Conservation (phyloP, 2,329 filamentous ascomycete genomes). For the Verruconis gallopava region DNA sequence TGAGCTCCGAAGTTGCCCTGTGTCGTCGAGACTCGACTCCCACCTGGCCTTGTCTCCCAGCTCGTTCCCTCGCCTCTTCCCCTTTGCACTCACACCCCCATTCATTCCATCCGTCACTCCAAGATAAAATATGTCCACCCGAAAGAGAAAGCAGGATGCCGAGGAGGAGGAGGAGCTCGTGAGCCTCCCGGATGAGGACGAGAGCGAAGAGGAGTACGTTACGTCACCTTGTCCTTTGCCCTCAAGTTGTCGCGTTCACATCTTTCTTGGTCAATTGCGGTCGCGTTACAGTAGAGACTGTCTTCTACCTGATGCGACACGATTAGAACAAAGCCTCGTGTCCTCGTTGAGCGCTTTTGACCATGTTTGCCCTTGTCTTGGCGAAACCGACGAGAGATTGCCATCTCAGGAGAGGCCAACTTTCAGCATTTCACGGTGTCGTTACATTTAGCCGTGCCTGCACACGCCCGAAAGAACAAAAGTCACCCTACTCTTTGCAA, state of each 20-base stretch:
- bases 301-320: background rate
- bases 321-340: background rate
- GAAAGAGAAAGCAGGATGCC: slow-evolving; percentile 31
- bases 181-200: slow-evolving; percentile 30
- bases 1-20: background rate
- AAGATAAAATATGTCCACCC: slow-evolving; percentile 25
- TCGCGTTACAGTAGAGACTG: background rate
- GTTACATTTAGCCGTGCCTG: background rate
- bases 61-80: background rate
- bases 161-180: slow-evolving; percentile 31
- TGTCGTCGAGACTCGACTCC: no score
- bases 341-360: slow-evolving; percentile 1
- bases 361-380: background rate
- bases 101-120: background rate
- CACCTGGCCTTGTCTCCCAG: background rate
- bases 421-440: background rate
- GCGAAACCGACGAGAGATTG: background rate
- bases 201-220: slow-evolving; percentile 32
- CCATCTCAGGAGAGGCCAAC: background rate
- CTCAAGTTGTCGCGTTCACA: background rate
- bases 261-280: slow-evolving; percentile 4
- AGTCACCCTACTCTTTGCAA: background rate
- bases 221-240: slow-evolving; percentile 21
- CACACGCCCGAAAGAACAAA: background rate
- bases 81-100: background rate